A percentile compares a stretch with the other conserved stretches of the same genome.
phyloP scores from a whole-genome alignment of 2,329 filamentous ascomycete genomes.

The Cyphellophora attinorum region DNA sequence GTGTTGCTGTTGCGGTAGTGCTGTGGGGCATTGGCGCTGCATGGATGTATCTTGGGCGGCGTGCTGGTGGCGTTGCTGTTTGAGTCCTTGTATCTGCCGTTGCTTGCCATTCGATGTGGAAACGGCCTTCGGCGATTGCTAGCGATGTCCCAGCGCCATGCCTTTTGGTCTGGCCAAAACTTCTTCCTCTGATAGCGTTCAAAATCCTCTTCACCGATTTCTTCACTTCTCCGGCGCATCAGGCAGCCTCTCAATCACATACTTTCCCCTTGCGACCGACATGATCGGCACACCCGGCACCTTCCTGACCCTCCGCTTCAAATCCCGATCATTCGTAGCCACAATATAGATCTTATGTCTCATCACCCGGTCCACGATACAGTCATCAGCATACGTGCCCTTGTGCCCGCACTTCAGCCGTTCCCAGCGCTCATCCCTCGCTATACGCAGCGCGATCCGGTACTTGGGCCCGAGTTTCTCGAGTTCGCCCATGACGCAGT shows the following conservation, averaged over 20 bases:
- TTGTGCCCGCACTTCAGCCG: constrained; percentile 83
- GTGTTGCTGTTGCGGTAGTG: constrained; percentile 21
- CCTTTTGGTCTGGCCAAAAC: too few species aligned
- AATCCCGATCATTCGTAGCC: constrained; percentile 59
- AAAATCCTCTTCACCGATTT: too few species aligned
- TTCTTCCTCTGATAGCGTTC: too few species aligned
- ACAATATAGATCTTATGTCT: constrained; percentile 72
- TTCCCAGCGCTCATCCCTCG: constrained; percentile 81
- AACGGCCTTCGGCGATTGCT: too few species aligned
- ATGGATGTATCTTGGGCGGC: too few species aligned
- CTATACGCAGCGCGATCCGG: constrained; percentile 73
- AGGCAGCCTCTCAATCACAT: constrained; percentile 80
- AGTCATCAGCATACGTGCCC: constrained; percentile 80
- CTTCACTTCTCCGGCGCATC: constrained; percentile 17
- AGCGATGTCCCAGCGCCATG: too few species aligned
- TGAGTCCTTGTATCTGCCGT: too few species aligned
- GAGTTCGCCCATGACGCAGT: constrained; percentile 72
- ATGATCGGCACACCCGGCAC: constrained; percentile 61
- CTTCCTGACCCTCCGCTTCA: constrained; percentile 77
- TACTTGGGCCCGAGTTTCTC: constrained; percentile 88
- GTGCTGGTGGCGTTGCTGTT: too few species aligned
- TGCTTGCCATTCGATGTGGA: too few species aligned
- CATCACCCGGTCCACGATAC: constrained; percentile 62
- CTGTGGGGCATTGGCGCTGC: constrained; percentile 13
- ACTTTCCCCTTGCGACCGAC: constrained; percentile 80